These are phyloP conservation scores for Geotrichum candidum DNA, from an alignment of 1,139 yeast species.

Conservation along the genomic window DNA sequence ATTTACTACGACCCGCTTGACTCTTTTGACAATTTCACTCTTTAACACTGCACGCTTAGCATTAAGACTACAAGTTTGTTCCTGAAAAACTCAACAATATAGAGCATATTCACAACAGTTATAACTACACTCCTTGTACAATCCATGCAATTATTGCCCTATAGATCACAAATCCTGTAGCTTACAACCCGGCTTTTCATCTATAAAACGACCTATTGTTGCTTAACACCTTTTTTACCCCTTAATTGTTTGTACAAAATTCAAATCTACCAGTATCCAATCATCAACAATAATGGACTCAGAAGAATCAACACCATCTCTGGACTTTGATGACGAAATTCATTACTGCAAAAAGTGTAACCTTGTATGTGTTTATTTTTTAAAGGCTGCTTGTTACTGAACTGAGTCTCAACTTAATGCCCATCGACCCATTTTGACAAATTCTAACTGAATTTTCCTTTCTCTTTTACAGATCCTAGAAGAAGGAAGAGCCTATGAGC, in stretches of 20 bases:
- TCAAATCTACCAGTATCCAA: background rate
- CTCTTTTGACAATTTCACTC: too few relatives aligned
- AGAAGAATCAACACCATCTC: conserved; percentile 10
- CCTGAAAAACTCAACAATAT: too few relatives aligned
- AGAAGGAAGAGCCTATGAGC: conserved; percentile 41
- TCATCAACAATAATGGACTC: conserved; percentile 10
- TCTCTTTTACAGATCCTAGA: conserved; percentile 30
- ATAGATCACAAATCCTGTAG: too few relatives aligned
- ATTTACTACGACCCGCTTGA: too few relatives aligned
- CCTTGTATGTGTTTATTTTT: conserved; percentile 22
- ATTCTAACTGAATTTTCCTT: conserved; percentile 1
- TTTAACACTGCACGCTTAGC: too few relatives aligned
- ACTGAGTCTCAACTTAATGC: background rate
- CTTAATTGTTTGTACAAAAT: background rate
- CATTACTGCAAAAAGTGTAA: conserved; percentile 36
- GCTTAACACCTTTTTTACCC: background rate
- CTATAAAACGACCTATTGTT: background rate
- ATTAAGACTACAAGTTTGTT: too few relatives aligned
- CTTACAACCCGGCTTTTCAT: too few relatives aligned
- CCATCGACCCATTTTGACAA: background rate
- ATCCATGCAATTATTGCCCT: too few relatives aligned
- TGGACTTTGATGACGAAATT: conserved; percentile 28
- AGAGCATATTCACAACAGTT: too few relatives aligned
- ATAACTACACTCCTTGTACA: too few relatives aligned
- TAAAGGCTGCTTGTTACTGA: background rate